phyloP scores from a whole-genome alignment of 2,329 filamentous ascomycete species.

The Rhynchosporium agropyri region DNA sequence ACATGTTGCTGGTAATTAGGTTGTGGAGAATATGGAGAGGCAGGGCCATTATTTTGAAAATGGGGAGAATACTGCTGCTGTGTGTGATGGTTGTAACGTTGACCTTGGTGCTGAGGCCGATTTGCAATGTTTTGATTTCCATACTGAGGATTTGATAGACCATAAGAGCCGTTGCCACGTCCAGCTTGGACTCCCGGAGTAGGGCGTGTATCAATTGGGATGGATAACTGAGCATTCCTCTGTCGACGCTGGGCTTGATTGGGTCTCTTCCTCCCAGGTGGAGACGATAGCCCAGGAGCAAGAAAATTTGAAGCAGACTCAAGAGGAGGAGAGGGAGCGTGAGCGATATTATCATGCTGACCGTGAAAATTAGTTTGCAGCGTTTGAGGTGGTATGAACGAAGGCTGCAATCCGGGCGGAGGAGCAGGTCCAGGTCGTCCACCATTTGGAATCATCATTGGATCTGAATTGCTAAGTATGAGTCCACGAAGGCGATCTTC shows the following conservation, averaged over 20 bases:
- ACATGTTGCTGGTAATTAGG: constrained; percentile 27
- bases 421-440: constrained; percentile 17
- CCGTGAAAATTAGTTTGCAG: neutral
- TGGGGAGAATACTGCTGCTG: constrained; percentile 33
- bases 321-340: neutral
- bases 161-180: constrained; percentile 21
- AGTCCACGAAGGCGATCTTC: constrained; percentile 62
- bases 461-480: constrained; percentile 56
- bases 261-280: constrained; percentile 48
- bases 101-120: constrained; percentile 26
- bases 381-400: constrained; percentile 34
- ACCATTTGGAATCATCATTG: constrained; percentile 29
- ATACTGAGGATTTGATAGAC: constrained; percentile 11
- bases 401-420: constrained; percentile 12
- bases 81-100: constrained; percentile 26
- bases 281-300: constrained; percentile 9
- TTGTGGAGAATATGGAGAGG: constrained; percentile 31
- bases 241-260: constrained; percentile 67
- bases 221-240: constrained; percentile 61
- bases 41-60: constrained; percentile 26
- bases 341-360: constrained; percentile 1
- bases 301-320: constrained; percentile 1
- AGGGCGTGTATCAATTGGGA: constrained; percentile 53
- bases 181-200: constrained; percentile 44
- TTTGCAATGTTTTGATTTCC: constrained; percentile 10